These are phyloP conservation scores for Polygonum aviculare DNA, from an alignment of 148 eudicot genomes.

Conservation along the genomic window DNA sequence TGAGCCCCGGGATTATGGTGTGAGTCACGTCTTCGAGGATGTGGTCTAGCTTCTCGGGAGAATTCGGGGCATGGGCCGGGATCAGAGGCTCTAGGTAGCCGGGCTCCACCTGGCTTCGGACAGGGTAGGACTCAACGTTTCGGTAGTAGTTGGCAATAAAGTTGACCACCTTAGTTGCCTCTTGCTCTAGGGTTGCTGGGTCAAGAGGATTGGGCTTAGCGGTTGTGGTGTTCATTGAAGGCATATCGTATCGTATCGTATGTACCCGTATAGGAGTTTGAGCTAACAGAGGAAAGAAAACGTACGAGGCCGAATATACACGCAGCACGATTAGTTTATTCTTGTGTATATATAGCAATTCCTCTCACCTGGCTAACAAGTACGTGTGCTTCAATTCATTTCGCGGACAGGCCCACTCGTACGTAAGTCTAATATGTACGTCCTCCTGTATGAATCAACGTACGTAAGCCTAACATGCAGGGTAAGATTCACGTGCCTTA, in stretches of 20 bases:
- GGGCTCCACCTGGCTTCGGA: conserved; percentile 86
- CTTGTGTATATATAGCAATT: too few relatives aligned
- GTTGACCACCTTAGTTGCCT: conserved; percentile 56
- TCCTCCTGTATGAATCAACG: too few relatives aligned
- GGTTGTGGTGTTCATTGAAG: not conserved
- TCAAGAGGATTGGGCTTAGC: not conserved
- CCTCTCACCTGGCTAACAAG: too few relatives aligned
- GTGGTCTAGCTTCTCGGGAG: conserved; percentile 57
- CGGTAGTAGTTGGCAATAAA: conserved; percentile 91
- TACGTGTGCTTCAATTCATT: too few relatives aligned
- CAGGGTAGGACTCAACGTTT: conserved; percentile 63
- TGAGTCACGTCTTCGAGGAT: conserved; percentile 72
- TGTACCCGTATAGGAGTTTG: not conserved
- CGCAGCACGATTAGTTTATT: too few relatives aligned
- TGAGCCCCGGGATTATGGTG: conserved; percentile 78
- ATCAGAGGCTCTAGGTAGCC: conserved; percentile 72
- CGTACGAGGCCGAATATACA: too few relatives aligned
- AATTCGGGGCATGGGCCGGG: conserved; percentile 68
- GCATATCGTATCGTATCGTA: not conserved
- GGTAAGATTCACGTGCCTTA: too few relatives aligned
- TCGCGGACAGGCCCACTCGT: too few relatives aligned
- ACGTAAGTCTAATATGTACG: too few relatives aligned
- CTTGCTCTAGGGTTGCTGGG: not conserved
- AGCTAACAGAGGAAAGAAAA: too few relatives aligned
- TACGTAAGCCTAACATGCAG: too few relatives aligned